Conservation (phyloP, 352 stramenopile genomes). For the Elongisporangium undulatum region DNA sequence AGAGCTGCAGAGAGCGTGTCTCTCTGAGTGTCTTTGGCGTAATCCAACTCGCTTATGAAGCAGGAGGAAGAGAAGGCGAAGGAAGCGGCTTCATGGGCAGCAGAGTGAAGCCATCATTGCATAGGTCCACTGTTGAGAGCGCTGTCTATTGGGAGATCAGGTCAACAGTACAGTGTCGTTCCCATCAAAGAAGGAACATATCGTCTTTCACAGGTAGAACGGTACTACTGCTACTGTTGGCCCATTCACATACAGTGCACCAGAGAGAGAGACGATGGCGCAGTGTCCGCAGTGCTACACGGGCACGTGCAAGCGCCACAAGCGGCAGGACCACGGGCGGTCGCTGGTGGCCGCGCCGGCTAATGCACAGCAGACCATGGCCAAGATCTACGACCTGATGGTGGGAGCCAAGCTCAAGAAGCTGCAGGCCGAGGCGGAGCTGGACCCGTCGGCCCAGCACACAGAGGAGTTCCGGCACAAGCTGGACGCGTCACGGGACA, state of each 20-base stretch:
- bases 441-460: constrained; percentile 32
- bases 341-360: constrained; percentile 31
- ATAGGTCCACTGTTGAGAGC: not conserved
- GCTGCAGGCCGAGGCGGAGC: constrained; percentile 49
- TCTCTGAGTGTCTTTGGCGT: no score
- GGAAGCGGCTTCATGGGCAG: no score
- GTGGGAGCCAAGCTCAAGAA: constrained; percentile 68
- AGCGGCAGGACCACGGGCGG: constrained; percentile 57
- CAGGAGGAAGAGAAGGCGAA: no score
- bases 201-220: not conserved
- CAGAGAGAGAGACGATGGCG: constrained; percentile 26
- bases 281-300: constrained; percentile 83
- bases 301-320: constrained; percentile 61
- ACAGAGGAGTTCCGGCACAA: constrained; percentile 52
- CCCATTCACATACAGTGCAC: not conserved
- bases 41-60: no score
- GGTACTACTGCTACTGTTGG: not conserved
- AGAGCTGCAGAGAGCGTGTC: not conserved
- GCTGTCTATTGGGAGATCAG: not conserved
- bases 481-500: constrained; percentile 62
- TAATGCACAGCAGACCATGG: constrained; percentile 54
- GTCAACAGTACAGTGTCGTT: not conserved
- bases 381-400: constrained; percentile 79
- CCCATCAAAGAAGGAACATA: not conserved
- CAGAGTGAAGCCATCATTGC: not conserved